Percentiles rank a stretch among this genome's conserved stretches.
These are phyloP conservation scores for Verticillium zaregamsianum DNA, from an alignment of 2,329 filamentous ascomycete species.

Conservation along the genomic window DNA sequence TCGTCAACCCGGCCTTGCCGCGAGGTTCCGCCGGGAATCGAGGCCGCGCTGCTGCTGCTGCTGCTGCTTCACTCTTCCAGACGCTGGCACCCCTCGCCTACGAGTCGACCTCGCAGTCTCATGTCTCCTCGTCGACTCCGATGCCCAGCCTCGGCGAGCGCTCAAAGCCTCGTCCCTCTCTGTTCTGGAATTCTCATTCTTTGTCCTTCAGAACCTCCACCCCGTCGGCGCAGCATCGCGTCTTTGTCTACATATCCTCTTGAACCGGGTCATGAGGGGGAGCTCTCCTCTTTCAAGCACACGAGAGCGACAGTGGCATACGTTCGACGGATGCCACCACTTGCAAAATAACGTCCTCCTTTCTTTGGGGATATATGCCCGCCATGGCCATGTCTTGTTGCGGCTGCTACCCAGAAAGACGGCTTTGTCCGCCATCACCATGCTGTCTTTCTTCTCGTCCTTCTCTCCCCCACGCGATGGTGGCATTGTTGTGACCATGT, in stretches of 20 bases:
- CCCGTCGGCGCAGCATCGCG: neutral
- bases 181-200: neutral
- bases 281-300: neutral
- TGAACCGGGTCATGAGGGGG: neutral
- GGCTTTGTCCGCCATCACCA: neutral
- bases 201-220: neutral
- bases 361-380: neutral
- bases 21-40: neutral
- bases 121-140: neutral
- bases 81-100: no score
- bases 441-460: neutral
- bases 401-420: neutral
- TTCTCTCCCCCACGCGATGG: neutral
- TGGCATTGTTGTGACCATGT: neutral
- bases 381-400: neutral
- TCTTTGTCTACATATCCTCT: neutral
- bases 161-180: neutral
- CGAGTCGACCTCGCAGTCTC: neutral
- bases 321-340: neutral
- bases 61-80: no score
- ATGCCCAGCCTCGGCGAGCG: neutral
- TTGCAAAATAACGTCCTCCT: neutral
- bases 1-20: neutral
- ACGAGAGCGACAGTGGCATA: neutral
- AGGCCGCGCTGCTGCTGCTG: no score